Evolutionary conservation across 179 eudicot species (phyloP).

Genomic region (Beta macrorhiza): DNA sequence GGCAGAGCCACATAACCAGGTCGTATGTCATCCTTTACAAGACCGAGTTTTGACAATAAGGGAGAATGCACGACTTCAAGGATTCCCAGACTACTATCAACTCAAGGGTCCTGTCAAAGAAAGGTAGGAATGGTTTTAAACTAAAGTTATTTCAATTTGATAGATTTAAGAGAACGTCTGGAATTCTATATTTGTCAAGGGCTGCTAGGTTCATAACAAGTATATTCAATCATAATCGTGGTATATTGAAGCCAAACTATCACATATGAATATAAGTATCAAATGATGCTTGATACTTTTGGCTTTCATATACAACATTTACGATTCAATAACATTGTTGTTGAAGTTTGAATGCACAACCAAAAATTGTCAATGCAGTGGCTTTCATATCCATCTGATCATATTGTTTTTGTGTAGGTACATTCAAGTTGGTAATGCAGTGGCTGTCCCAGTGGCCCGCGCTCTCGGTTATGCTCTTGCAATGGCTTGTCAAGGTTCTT

Average conservation of each 20-base stretch:
- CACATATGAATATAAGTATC: no score
- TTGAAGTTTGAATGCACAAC: no score
- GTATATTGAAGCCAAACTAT: no score
- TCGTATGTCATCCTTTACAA: constrained; percentile 58
- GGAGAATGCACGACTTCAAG: constrained; percentile 83
- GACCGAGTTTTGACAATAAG: constrained; percentile 70
- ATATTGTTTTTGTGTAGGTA: constrained; percentile 33
- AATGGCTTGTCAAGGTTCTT: constrained; percentile 38
- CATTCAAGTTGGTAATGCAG: constrained; percentile 66
- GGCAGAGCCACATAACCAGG: constrained; percentile 66
- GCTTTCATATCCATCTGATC: no score
- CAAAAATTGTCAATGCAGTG: no score
- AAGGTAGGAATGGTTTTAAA: constrained; percentile 37
- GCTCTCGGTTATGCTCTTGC: constrained; percentile 50
- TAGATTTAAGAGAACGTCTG: no score
- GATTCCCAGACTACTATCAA: constrained; percentile 67
- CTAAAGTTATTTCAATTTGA: neutral
- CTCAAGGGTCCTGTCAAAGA: constrained; percentile 60
- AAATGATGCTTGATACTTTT: no score
- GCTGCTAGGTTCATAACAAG: no score
- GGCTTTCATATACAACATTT: no score
- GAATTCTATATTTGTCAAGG: no score
- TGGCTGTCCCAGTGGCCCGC: constrained; percentile 60
- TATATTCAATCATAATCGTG: no score
- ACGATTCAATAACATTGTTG: no score